These are phyloP conservation scores for Salix udensis DNA, from an alignment of 345 rosid genomes.

Conservation along the genomic window DNA sequence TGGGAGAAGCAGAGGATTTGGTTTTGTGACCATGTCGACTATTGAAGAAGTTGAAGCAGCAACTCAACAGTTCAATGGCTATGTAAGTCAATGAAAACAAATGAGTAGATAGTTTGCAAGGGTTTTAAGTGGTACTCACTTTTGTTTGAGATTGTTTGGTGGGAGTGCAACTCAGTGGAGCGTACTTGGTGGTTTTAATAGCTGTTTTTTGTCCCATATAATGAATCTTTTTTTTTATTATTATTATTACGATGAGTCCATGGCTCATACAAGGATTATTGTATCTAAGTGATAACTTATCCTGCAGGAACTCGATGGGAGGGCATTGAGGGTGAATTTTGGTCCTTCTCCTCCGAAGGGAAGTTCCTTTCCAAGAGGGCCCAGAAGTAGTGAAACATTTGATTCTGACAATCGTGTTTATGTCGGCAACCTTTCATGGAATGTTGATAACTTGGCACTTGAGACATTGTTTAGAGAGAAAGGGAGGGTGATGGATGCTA, in stretches of 20 bases:
- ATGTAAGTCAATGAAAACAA: constrained; percentile 47
- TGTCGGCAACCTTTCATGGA: constrained; percentile 95
- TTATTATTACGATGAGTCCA: background rate
- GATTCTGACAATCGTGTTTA: constrained; percentile 57
- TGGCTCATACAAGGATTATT: background rate
- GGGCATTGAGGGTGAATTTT: constrained; percentile 73
- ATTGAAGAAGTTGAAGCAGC: constrained; percentile 73
- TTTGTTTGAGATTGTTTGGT: background rate
- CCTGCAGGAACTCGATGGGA: constrained; percentile 82
- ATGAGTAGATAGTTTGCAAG: background rate
- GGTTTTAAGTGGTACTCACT: background rate
- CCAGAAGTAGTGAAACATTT: constrained; percentile 17
- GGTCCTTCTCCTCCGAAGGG: constrained; percentile 81
- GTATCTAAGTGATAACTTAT: constrained; percentile 1
- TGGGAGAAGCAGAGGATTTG: constrained; percentile 97
- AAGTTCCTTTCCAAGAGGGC: constrained; percentile 36
- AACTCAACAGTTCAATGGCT: constrained; percentile 80
- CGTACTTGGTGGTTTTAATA: background rate
- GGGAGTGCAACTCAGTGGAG: background rate
- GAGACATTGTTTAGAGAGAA: constrained; percentile 79
- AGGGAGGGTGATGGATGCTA: constrained; percentile 86
- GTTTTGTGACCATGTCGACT: constrained; percentile 89
- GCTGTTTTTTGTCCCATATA: background rate
- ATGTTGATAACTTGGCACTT: constrained; percentile 79
- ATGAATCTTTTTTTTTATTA: background rate